phyloP scores from a whole-genome alignment of 108 stramenopile genomes.

The Parietichytrium sp. region DNA sequence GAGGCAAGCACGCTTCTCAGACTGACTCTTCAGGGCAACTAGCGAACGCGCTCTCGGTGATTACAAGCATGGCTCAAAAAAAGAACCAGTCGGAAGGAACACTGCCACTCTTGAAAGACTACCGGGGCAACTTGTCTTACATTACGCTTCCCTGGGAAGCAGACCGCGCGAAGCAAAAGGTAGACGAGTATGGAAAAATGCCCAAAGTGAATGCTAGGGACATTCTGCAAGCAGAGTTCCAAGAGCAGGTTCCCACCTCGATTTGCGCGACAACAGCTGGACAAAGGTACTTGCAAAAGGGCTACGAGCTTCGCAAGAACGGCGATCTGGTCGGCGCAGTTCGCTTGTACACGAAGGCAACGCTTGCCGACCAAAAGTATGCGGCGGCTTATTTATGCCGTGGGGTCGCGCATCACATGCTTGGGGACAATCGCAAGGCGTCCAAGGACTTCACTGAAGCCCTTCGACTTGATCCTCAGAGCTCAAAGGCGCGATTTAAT shows the following conservation, averaged over 20 bases:
- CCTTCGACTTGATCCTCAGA: not conserved
- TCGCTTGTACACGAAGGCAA: slow-evolving; percentile 6
- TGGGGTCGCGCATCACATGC: slow-evolving; percentile 3
- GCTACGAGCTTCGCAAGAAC: not conserved
- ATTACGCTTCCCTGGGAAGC: slow-evolving; percentile 2
- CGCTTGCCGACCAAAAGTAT: not conserved
- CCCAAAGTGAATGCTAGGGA: not conserved
- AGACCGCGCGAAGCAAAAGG: not conserved
- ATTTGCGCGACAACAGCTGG: not conserved
- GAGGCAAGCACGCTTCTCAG: too few species aligned
- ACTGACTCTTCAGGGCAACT: too few species aligned
- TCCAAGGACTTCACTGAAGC: slow-evolving; percentile 8
- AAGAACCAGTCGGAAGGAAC: not conserved
- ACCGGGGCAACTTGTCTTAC: not conserved
- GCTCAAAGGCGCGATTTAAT: slow-evolving; percentile 3
- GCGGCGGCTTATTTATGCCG: slow-evolving; percentile 11
- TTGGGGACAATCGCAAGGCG: not conserved
- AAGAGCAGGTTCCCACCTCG: slow-evolving; percentile 1
- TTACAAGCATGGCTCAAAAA: not conserved
- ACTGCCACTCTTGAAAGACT: not conserved
- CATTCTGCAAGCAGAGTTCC: not conserved
- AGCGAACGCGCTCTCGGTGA: not conserved
- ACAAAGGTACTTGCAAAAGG: slow-evolving; percentile 10
- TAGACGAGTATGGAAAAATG: not conserved
- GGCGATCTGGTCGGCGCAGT: not conserved